phyloP scores from a whole-genome alignment of 768 basidiomycete species.

The Hypholoma fasciculare region DNA sequence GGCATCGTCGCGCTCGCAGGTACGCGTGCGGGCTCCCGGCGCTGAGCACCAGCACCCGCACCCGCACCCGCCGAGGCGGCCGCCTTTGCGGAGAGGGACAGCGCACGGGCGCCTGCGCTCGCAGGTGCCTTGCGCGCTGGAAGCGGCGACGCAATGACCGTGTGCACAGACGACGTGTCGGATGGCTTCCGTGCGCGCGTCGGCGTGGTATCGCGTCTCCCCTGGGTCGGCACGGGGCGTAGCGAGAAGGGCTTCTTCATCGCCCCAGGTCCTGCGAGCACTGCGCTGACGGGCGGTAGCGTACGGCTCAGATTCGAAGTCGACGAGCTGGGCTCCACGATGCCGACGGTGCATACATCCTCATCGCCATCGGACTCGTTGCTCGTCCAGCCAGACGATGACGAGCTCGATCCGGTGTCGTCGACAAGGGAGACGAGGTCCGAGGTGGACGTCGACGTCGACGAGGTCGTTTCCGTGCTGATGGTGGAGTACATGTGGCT shows the following conservation, averaged over 20 bases:
- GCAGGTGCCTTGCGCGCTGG: conserved; percentile 9
- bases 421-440: conserved; percentile 67
- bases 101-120: conserved; percentile 11
- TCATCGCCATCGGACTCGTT: conserved; percentile 54
- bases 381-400: conserved; percentile 53
- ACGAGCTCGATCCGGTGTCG: conserved; percentile 61
- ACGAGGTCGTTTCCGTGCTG: conserved; percentile 37
- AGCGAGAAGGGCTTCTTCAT: conserved; percentile 47
- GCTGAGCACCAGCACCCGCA: conserved; percentile 8
- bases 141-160: conserved; percentile 36
- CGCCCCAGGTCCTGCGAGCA: conserved; percentile 26
- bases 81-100: conserved; percentile 21
- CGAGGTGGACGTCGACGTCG: conserved; percentile 34
- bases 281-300: conserved; percentile 17
- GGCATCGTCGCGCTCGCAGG: conserved; percentile 34
- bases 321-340: conserved; percentile 29
- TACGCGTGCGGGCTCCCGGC: conserved; percentile 16
- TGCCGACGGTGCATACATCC: conserved; percentile 34
- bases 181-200: conserved; percentile 41
- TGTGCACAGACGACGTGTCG: conserved; percentile 52
- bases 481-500: conserved; percentile 44
- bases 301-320: conserved; percentile 22
- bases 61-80: conserved; percentile 11
- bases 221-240: conserved; percentile 40
- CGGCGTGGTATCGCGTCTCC: conserved; percentile 14